Conservation (phyloP, 192 early-diverging fungal species). For the Gamsiella multidivaricata region DNA sequence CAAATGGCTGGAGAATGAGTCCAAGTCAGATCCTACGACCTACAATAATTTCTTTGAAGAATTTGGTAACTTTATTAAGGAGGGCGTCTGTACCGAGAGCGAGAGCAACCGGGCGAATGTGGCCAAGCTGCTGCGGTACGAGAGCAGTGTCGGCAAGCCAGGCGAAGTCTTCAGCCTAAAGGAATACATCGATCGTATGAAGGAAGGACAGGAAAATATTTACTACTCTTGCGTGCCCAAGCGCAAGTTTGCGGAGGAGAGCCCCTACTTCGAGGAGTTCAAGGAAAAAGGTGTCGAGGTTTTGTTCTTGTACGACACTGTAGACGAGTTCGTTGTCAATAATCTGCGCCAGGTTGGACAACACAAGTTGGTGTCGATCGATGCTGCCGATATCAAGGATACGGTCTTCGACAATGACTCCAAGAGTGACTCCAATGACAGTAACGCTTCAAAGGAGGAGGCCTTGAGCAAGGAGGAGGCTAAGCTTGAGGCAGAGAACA, state of each 20-base stretch:
- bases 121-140: slow-evolving; percentile 69
- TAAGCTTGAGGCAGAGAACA: slow-evolving; percentile 59
- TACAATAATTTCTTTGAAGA: slow-evolving; percentile 71
- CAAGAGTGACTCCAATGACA: slow-evolving; percentile 14
- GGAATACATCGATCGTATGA: slow-evolving; percentile 77
- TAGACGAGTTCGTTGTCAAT: slow-evolving; percentile 68
- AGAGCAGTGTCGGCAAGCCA: slow-evolving; percentile 47
- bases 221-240: slow-evolving; percentile 72
- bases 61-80: slow-evolving; percentile 78
- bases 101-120: slow-evolving; percentile 63
- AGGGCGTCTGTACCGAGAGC: slow-evolving; percentile 80
- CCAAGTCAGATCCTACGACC: slow-evolving; percentile 57
- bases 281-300: slow-evolving; percentile 80
- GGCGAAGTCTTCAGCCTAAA: slow-evolving; percentile 70
- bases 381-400: slow-evolving; percentile 62
- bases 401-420: slow-evolving; percentile 21
- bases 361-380: slow-evolving; percentile 64
- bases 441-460: slow-evolving; percentile 7
- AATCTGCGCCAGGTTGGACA: slow-evolving; percentile 70
- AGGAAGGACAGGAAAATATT: slow-evolving; percentile 78
- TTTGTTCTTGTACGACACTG: slow-evolving; percentile 70
- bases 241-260: slow-evolving; percentile 69
- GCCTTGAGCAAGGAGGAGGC: slow-evolving; percentile 39
- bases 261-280: slow-evolving; percentile 81
- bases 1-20: slow-evolving; percentile 66